Conservation (phyloP, 73 alveolate genomes). For the Effrenium voratum region DNA sequence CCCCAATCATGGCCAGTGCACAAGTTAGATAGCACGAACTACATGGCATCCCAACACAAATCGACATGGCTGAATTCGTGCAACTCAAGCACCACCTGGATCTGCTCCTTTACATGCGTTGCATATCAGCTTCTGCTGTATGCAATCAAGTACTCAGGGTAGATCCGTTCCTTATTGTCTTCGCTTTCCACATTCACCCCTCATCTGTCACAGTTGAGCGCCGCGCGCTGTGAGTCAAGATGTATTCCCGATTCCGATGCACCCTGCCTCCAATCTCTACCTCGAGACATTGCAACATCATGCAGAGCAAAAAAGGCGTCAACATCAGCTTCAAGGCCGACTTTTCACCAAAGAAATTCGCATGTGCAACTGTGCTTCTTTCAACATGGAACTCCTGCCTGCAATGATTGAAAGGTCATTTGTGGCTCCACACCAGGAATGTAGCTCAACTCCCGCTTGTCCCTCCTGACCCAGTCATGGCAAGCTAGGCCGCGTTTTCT, state of each 20-base stretch:
- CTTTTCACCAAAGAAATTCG: background rate
- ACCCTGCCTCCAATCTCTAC: background rate
- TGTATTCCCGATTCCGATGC: slow-evolving; percentile 5
- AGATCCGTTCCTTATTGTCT: slow-evolving; percentile 31
- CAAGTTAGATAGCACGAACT: too few species aligned
- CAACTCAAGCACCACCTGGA: too few species aligned
- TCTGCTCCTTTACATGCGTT: too few species aligned
- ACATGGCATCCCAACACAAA: too few species aligned
- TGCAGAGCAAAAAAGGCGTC: too few species aligned
- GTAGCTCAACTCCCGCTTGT: slow-evolving; percentile 6
- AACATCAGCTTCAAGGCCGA: too few species aligned
- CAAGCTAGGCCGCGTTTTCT: background rate
- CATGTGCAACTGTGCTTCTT: background rate
- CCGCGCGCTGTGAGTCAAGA: background rate
- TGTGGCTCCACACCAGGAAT: slow-evolving; percentile 5
- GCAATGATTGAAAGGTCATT: slow-evolving; percentile 8
- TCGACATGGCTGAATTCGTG: too few species aligned
- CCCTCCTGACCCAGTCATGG: background rate
- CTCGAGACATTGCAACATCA: background rate
- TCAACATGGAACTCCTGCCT: background rate
- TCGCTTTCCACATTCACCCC: background rate
- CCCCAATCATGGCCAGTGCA: too few species aligned
- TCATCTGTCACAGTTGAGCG: background rate
- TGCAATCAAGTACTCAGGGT: slow-evolving; percentile 60
- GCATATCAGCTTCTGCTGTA: slow-evolving; percentile 65